phyloP scores from a whole-genome alignment of 441 rosid species.

The Brassica balearica region DNA sequence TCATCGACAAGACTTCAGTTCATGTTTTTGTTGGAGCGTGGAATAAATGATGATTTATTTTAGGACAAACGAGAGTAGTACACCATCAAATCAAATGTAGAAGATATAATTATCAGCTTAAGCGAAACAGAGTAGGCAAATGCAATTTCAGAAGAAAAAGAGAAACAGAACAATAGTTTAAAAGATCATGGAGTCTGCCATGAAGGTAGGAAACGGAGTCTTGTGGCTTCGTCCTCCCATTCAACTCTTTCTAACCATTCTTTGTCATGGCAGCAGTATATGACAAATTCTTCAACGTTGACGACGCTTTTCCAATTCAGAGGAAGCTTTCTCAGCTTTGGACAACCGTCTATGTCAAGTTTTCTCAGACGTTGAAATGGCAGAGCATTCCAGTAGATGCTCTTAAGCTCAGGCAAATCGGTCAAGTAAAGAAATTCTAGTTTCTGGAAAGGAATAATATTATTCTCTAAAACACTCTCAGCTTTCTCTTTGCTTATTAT shows the following conservation, averaged over 20 bases:
- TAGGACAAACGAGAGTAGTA: neutral
- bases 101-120: neutral
- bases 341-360: neutral
- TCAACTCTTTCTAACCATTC: neutral
- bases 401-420: neutral
- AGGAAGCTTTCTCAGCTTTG: neutral
- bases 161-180: neutral
- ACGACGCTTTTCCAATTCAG: neutral
- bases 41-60: neutral
- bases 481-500: conserved; percentile 8
- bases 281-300: neutral
- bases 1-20: neutral
- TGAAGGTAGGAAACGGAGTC: neutral
- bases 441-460: conserved; percentile 22
- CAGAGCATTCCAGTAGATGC: neutral
- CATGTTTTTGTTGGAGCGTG: no score
- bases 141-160: neutral
- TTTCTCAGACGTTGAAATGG: neutral
- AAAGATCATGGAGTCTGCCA: neutral
- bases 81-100: no score
- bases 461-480: neutral
- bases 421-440: neutral
- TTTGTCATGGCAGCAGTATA: neutral
- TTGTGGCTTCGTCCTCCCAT: neutral
- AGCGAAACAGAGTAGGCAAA: neutral